Evolutionary conservation across 139 green algal genomes (phyloP).

Genomic region (Chlorella sp.): DNA sequence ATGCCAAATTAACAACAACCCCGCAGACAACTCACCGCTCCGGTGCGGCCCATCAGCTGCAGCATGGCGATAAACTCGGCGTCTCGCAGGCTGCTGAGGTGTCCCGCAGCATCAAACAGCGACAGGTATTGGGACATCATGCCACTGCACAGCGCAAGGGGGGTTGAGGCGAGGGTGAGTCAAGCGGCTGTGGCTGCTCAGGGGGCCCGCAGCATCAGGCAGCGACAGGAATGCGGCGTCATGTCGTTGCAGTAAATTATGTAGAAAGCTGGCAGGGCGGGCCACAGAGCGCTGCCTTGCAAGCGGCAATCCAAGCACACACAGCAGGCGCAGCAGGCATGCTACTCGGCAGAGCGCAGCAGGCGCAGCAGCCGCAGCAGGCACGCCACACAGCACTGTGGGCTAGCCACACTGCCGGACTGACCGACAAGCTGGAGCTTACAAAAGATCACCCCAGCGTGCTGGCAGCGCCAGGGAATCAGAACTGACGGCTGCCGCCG

Average conservation of each 20-base stretch:
- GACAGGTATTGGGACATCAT: conserved; percentile 17
- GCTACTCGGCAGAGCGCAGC: too few species aligned
- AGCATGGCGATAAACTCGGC: conserved; percentile 35
- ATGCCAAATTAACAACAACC: background rate
- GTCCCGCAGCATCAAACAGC: conserved; percentile 28
- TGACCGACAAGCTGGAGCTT: too few species aligned
- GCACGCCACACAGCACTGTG: too few species aligned
- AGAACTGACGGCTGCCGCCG: too few species aligned
- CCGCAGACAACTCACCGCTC: background rate
- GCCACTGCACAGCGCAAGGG: background rate
- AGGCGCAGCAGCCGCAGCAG: too few species aligned
- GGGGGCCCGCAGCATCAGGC: background rate
- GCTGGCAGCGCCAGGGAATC: too few species aligned
- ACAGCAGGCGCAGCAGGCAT: too few species aligned
- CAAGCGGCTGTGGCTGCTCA: background rate
- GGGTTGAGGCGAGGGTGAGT: background rate
- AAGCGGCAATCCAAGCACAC: background rate
- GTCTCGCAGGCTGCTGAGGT: conserved; percentile 4
- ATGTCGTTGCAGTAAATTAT: background rate
- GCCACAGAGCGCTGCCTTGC: background rate
- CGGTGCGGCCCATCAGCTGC: conserved; percentile 21
- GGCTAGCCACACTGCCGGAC: too few species aligned
- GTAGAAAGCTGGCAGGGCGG: background rate
- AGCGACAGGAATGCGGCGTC: background rate
- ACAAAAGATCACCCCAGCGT: too few species aligned